Percentiles rank a stretch among this genome's conserved stretches.
phyloP scores from a whole-genome alignment of 768 basidiomycete species.

The Lyophyllum decastes region DNA sequence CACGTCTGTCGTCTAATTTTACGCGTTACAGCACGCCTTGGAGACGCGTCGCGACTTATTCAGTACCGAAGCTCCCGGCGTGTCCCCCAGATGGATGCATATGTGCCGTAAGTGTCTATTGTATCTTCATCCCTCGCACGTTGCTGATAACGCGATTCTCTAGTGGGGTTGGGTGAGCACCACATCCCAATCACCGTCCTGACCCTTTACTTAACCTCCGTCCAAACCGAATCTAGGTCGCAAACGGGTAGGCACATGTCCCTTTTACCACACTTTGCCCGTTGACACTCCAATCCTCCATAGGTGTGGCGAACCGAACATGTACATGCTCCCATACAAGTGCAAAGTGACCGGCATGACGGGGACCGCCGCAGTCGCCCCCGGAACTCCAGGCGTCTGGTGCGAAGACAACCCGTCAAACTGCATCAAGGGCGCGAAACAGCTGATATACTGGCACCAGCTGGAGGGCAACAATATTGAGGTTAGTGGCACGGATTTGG shows the following conservation, averaged over 20 bases:
- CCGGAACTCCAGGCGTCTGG: slow-evolving; percentile 48
- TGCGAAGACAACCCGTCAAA: slow-evolving; percentile 44
- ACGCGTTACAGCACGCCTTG: slow-evolving; percentile 44
- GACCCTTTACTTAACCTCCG: neutral
- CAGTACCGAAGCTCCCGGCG: slow-evolving; percentile 49
- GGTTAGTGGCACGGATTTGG: slow-evolving; percentile 40
- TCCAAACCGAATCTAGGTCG: slow-evolving; percentile 24
- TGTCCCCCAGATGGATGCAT: slow-evolving; percentile 53
- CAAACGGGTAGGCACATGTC: slow-evolving; percentile 34
- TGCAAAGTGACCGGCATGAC: slow-evolving; percentile 48
- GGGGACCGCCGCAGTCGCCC: slow-evolving; percentile 38
- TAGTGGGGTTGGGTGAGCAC: slow-evolving; percentile 8
- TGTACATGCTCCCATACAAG: slow-evolving; percentile 46
- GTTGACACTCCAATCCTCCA: neutral
- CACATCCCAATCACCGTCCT: slow-evolving; percentile 3
- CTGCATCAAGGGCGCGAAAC: slow-evolving; percentile 50
- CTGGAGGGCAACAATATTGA: slow-evolving; percentile 46
- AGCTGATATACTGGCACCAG: slow-evolving; percentile 59
- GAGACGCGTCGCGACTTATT: slow-evolving; percentile 45
- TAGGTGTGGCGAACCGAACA: slow-evolving; percentile 55
- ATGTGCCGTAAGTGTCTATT: slow-evolving; percentile 42
- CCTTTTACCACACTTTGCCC: neutral
- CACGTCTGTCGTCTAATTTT: neutral
- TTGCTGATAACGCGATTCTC: neutral
- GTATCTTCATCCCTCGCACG: neutral